Conservation (phyloP, 306 rosid genomes). For the Vigna angularis region DNA sequence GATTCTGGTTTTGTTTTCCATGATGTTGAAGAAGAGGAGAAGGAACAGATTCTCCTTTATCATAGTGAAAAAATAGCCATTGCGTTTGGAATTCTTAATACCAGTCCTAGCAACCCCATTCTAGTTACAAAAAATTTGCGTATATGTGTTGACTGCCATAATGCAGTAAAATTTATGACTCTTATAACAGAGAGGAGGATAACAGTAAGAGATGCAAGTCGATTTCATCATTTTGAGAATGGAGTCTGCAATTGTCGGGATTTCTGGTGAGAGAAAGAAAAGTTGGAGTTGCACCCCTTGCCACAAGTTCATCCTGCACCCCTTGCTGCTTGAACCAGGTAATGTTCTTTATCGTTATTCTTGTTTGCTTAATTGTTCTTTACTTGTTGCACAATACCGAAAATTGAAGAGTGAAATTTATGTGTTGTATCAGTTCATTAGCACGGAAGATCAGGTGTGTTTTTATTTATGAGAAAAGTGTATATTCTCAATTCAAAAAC, state of each 20-base stretch:
- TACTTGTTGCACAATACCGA: conserved; percentile 10
- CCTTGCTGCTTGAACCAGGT: conserved; percentile 38
- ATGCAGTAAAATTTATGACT: conserved; percentile 61
- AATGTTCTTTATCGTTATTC: neutral
- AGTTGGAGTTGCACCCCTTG: conserved; percentile 11
- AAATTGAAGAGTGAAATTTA: neutral
- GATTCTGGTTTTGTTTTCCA: conserved; percentile 62
- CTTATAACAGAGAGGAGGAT: conserved; percentile 62
- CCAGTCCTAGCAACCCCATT: conserved; percentile 46
- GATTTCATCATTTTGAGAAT: conserved; percentile 68
- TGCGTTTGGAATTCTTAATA: conserved; percentile 63
- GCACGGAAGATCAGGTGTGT: conserved; percentile 1
- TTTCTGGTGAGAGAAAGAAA: conserved; percentile 62
- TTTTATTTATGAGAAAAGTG: neutral
- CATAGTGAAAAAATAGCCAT: conserved; percentile 70
- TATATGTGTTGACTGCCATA: conserved; percentile 70
- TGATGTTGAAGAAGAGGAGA: conserved; percentile 71
- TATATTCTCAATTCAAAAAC: neutral
- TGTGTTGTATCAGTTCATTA: conserved; percentile 10
- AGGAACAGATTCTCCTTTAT: conserved; percentile 67
- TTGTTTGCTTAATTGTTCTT: neutral
- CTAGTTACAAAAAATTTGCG: conserved; percentile 67
- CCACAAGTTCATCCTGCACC: conserved; percentile 25
- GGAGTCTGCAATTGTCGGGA: conserved; percentile 66
- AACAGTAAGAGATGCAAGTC: conserved; percentile 61